These are phyloP conservation scores for Macrotyloma uniflorum DNA, from an alignment of 306 rosid genomes.

Conservation along the genomic window DNA sequence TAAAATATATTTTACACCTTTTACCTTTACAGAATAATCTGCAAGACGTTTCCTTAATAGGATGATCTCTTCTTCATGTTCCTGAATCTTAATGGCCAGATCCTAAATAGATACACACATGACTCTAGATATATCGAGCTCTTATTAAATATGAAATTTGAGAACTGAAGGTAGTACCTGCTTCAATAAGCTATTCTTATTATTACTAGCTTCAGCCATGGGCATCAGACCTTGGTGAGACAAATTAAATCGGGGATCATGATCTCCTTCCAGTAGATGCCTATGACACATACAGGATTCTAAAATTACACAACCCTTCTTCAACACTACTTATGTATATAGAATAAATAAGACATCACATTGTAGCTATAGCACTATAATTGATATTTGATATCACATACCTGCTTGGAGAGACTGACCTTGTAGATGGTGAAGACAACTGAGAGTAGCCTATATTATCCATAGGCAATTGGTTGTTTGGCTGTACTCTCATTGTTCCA, in stretches of 20 bases:
- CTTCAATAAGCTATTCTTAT: conserved; percentile 67
- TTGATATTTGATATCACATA: conserved; percentile 38
- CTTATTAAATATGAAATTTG: conserved; percentile 19
- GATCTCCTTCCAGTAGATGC: conserved; percentile 61
- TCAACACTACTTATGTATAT: conserved; percentile 1
- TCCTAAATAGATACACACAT: conserved; percentile 50
- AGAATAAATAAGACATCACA: conserved; percentile 31
- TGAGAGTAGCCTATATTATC: conserved; percentile 60
- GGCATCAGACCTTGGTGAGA: conserved; percentile 72
- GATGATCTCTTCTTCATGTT: conserved; percentile 83
- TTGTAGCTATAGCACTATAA: conserved; percentile 22
- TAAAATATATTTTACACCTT: conserved; percentile 16
- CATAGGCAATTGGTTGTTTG: conserved; percentile 47
- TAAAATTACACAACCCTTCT: conserved; percentile 32
- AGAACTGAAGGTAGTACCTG: conserved; percentile 58
- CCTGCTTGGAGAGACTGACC: conserved; percentile 69
- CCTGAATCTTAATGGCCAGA: conserved; percentile 65
- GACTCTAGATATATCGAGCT: conserved; percentile 33
- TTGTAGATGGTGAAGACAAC: conserved; percentile 63
- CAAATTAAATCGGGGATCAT: conserved; percentile 55
- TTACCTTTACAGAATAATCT: conserved; percentile 89
- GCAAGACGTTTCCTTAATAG: conserved; percentile 81
- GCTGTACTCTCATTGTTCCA: conserved; percentile 53
- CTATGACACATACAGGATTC: conserved; percentile 51
- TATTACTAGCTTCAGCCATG: conserved; percentile 58